Percentiles rank a stretch among this genome's conserved stretches.
Conservation (phyloP, 305 asterid species). For the Solanum hybrid region DNA sequence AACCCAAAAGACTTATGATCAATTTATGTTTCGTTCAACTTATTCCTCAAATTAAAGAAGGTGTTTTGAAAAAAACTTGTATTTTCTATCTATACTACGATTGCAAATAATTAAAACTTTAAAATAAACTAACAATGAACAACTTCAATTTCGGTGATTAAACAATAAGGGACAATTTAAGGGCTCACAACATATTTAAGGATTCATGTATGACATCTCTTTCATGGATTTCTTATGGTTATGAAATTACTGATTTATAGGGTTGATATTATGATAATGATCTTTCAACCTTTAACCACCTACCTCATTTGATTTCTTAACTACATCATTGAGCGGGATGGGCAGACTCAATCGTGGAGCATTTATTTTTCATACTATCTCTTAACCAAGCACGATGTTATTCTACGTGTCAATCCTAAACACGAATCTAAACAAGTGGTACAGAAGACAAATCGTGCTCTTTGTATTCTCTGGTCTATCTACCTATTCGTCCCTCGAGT, state of each 20-base stretch:
- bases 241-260: background rate
- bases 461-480: no score
- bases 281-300: background rate
- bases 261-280: background rate
- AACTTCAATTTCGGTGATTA: background rate
- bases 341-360: background rate
- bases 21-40: background rate
- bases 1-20: background rate
- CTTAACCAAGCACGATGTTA: background rate
- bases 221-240: background rate
- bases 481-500: no score
- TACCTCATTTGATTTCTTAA: background rate
- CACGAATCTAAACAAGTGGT: no score
- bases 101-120: no score
- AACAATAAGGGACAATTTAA: background rate
- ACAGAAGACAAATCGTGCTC: no score
- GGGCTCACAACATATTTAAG: background rate
- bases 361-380: background rate
- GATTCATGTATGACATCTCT: background rate
- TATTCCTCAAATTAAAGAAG: background rate
- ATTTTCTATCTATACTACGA: no score
- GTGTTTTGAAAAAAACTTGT: background rate
- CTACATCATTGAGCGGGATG: background rate
- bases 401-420: no score
- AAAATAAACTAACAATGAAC: background rate